These are phyloP conservation scores for Delonix regia DNA, from an alignment of 306 rosid species.

Conservation along the genomic window DNA sequence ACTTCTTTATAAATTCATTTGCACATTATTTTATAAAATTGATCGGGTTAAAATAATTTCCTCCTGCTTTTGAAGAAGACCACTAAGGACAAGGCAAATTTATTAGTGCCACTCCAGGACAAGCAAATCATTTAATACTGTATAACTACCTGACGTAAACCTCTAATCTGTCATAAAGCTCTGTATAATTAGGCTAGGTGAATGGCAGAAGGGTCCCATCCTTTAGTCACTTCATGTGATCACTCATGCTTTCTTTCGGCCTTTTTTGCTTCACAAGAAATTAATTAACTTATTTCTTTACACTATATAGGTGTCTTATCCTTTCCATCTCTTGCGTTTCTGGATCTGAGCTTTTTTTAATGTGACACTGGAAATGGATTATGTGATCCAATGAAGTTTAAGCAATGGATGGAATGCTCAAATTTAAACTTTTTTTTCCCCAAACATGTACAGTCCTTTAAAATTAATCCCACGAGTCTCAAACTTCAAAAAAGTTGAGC, in stretches of 20 bases:
- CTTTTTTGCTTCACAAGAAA: constrained; percentile 32
- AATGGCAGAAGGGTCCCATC: constrained; percentile 39
- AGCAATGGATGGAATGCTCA: no score
- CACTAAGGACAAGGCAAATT: constrained; percentile 12
- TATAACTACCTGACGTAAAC: constrained; percentile 49
- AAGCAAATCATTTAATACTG: constrained; percentile 35
- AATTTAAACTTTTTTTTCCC: no score
- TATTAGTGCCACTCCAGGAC: constrained; percentile 25
- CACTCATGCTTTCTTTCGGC: background rate
- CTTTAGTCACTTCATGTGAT: constrained; percentile 35
- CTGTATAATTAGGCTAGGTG: constrained; percentile 36
- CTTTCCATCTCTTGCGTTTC: constrained; percentile 8
- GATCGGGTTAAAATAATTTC: no score
- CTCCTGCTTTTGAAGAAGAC: constrained; percentile 1
- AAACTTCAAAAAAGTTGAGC: no score
- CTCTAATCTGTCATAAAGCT: constrained; percentile 44
- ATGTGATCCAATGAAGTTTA: no score
- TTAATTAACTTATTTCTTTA: background rate
- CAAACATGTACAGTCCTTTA: no score
- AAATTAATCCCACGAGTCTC: no score
- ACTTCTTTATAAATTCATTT: no score
- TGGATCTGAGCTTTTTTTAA: background rate
- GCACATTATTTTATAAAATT: no score
- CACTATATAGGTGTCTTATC: constrained; percentile 16
- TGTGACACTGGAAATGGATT: constrained; percentile 23